A percentile compares a stretch with the other conserved stretches of the same genome.
phyloP scores from a whole-genome alignment of 805 yeast species.

The Saturnispora galanensis region DNA sequence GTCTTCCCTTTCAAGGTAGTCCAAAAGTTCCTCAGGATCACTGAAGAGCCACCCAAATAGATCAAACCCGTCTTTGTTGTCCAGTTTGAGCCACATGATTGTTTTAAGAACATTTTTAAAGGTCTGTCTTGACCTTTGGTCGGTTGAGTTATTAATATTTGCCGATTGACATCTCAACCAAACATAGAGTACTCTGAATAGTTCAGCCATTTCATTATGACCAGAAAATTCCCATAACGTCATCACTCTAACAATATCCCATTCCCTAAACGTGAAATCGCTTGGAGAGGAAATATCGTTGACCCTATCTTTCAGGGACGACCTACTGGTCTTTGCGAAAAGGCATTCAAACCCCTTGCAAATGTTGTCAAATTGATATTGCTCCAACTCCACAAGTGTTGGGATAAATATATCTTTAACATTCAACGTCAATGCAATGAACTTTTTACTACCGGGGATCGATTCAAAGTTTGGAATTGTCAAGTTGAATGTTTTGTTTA shows the following conservation, averaged over 20 bases:
- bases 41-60: constrained; percentile 24
- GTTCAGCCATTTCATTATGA: background rate
- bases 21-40: constrained; percentile 19
- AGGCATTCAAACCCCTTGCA: constrained; percentile 16
- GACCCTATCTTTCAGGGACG: background rate
- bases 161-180: constrained; percentile 22
- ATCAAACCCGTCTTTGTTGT: constrained; percentile 15
- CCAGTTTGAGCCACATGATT: constrained; percentile 18
- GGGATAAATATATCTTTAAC: constrained; percentile 28
- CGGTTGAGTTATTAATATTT: constrained; percentile 5
- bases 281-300: constrained; percentile 1
- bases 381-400: constrained; percentile 25
- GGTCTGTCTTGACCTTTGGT: constrained; percentile 13
- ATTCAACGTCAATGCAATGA: constrained; percentile 15
- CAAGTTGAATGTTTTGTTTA: constrained; percentile 14
- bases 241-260: constrained; percentile 12
- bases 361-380: constrained; percentile 19
- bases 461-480: constrained; percentile 7
- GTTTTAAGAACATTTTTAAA: constrained; percentile 16
- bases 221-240: constrained; percentile 10
- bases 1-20: constrained; percentile 12
- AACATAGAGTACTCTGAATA: constrained; percentile 18
- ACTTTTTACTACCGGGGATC: constrained; percentile 12
- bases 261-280: constrained; percentile 6
- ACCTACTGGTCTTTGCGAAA: background rate